Conservation (phyloP, 1,139 yeast genomes). For the Protomyces pachydermus region DNA sequence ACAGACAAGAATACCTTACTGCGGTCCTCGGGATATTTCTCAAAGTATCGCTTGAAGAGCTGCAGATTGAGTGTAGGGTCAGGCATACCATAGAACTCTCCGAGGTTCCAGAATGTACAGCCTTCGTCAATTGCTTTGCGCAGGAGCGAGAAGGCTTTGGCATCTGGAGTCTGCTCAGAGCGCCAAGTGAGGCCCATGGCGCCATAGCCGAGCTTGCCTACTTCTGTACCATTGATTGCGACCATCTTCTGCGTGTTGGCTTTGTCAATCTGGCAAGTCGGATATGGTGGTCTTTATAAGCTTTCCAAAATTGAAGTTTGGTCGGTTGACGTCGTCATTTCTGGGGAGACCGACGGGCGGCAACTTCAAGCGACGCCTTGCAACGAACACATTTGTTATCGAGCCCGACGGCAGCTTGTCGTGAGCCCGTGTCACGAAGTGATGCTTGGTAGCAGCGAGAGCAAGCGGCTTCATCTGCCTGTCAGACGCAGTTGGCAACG, state of each 20-base stretch:
- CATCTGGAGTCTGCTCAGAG: slow-evolving; percentile 46
- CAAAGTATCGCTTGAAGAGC: slow-evolving; percentile 54
- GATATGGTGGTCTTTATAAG: no score
- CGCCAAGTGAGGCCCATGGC: slow-evolving; percentile 61
- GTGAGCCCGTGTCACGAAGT: no score
- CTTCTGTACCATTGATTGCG: background rate
- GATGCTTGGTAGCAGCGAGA: no score
- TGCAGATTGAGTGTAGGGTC: slow-evolving; percentile 49
- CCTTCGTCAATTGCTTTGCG: slow-evolving; percentile 49
- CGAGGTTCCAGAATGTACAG: slow-evolving; percentile 61
- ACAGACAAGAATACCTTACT: slow-evolving; percentile 55
- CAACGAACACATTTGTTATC: no score
- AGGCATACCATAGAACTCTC: slow-evolving; percentile 68
- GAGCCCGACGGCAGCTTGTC: no score
- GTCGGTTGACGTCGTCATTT: no score
- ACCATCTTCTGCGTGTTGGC: background rate
- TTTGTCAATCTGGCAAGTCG: no score
- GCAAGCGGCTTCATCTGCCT: no score
- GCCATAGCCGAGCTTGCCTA: slow-evolving; percentile 48
- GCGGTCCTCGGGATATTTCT: slow-evolving; percentile 51
- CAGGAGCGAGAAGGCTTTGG: slow-evolving; percentile 48
- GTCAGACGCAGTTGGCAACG: no score
- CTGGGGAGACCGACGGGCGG: no score
- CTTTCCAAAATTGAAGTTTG: no score
- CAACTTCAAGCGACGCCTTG: no score